Evolutionary conservation across 495 filamentous ascomycete species (phyloP).

Genomic region (Neurospora tetrasperma): DNA sequence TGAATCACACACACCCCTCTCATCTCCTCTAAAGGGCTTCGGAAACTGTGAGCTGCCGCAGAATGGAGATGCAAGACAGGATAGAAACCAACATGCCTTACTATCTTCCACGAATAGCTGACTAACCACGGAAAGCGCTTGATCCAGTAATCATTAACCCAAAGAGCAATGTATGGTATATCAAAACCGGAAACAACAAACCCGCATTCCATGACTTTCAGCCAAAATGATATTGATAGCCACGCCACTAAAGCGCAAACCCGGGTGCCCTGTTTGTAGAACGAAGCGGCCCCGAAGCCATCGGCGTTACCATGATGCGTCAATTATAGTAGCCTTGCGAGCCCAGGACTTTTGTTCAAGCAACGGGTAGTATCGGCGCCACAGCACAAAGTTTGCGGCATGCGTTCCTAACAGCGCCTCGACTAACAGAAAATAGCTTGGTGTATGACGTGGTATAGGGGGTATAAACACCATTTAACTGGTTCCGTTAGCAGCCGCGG

Average conservation of each 20-base stretch:
- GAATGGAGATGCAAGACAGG: not conserved
- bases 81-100: not conserved
- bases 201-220: not conserved
- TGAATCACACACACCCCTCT: not conserved
- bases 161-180: not conserved
- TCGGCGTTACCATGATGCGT: not conserved
- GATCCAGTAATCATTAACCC: not conserved
- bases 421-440: not conserved
- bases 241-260: not conserved
- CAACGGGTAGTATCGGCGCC: not conserved
- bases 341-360: not conserved
- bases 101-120: not conserved
- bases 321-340: not conserved
- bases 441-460: not conserved
- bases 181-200: not conserved
- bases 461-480: constrained; percentile 16
- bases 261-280: not conserved
- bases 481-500: constrained; percentile 15
- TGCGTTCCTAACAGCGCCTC: not conserved
- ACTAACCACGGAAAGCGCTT: not conserved
- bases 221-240: not conserved
- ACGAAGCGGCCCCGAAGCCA: not conserved
- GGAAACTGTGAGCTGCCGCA: not conserved
- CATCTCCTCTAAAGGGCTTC: not conserved
- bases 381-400: not conserved